These are phyloP conservation scores for Cryptococcus sp. DNA, from an alignment of 1,284 basidiomycete genomes.

Conservation along the genomic window DNA sequence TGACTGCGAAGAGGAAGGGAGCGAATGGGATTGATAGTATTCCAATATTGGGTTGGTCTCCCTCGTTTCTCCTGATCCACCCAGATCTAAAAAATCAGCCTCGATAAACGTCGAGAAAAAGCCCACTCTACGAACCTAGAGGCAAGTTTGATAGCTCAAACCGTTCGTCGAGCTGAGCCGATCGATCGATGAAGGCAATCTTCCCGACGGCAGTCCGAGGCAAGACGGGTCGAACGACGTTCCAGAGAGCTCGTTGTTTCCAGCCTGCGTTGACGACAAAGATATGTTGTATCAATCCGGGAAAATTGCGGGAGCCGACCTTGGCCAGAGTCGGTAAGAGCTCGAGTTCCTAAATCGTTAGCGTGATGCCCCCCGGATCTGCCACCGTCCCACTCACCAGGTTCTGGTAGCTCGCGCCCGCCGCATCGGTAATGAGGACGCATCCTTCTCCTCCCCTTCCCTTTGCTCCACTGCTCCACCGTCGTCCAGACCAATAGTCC, in stretches of 20 bases:
- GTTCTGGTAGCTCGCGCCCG: constrained; percentile 42
- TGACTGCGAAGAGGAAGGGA: constrained; percentile 3
- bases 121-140: constrained; percentile 15
- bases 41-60: constrained; percentile 24
- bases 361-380: too few relatives aligned
- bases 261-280: constrained; percentile 51
- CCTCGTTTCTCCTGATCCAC: constrained; percentile 21
- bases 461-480: constrained; percentile 5
- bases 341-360: constrained; percentile 46
- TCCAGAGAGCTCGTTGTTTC: constrained; percentile 51
- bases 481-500: constrained; percentile 32
- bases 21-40: constrained; percentile 20
- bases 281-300: constrained; percentile 43
- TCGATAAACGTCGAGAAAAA: not conserved
- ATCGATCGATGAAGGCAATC: constrained; percentile 45
- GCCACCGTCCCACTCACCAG: constrained; percentile 44
- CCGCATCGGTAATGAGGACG: constrained; percentile 40
- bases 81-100: constrained; percentile 7
- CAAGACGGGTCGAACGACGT: constrained; percentile 47
- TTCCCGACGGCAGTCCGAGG: constrained; percentile 49
- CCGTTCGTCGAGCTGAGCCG: constrained; percentile 19
- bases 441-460: constrained; percentile 33
- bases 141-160: constrained; percentile 37
- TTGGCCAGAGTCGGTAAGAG: constrained; percentile 40
- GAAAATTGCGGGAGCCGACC: constrained; percentile 43